Evolutionary conservation across 305 asterid genomes (phyloP).

Genomic region (Fraxinus sp.): DNA sequence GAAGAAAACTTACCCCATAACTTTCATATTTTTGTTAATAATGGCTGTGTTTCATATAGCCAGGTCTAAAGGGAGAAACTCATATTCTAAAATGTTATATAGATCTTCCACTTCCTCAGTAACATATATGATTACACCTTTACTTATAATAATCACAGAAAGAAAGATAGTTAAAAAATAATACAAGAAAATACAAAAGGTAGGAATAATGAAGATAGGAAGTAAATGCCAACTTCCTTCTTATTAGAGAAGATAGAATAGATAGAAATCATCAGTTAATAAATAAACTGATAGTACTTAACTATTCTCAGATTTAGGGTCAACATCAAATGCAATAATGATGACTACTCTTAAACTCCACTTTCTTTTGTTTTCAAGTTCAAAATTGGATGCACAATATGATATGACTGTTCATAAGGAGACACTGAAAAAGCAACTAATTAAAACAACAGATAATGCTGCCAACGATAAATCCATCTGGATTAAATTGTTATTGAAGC

Average conservation of each 20-base stretch:
- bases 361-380: constrained; percentile 81
- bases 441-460: constrained; percentile 80
- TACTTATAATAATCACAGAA: constrained; percentile 40
- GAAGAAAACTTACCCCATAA: constrained; percentile 82
- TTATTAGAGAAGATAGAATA: not conserved
- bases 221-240: not conserved
- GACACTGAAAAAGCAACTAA: constrained; percentile 79
- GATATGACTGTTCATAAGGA: constrained; percentile 59
- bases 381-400: constrained; percentile 75
- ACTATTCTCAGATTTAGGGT: constrained; percentile 65
- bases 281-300: constrained; percentile 41
- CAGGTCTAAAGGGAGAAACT: constrained; percentile 63
- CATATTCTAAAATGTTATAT: constrained; percentile 65
- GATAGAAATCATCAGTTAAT: constrained; percentile 25
- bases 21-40: constrained; percentile 61
- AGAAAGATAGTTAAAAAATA: constrained; percentile 10
- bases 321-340: constrained; percentile 71
- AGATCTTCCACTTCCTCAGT: constrained; percentile 85
- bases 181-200: not conserved
- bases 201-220: constrained; percentile 7
- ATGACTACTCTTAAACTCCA: constrained; percentile 61
- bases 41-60: constrained; percentile 62
- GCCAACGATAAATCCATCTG: constrained; percentile 86
- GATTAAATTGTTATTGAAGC: constrained; percentile 74
- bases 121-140: constrained; percentile 83